These are phyloP conservation scores for Rosa chinensis DNA, from an alignment of 306 rosid genomes.

Conservation along the genomic window DNA sequence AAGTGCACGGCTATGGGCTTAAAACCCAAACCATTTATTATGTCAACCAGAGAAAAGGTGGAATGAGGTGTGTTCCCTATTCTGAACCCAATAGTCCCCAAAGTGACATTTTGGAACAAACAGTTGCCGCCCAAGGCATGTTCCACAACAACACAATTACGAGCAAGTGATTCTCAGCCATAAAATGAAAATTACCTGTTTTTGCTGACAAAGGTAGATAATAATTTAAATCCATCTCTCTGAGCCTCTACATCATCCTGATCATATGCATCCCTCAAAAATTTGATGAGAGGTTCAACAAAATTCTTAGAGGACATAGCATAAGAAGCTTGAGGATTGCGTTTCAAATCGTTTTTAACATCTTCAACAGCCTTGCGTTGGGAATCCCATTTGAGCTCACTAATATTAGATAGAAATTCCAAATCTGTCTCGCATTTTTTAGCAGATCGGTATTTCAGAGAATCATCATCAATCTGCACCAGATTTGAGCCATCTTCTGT, in stretches of 20 bases:
- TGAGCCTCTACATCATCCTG: slow-evolving; percentile 48
- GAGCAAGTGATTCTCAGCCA: background rate
- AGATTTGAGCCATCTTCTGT: slow-evolving; percentile 31
- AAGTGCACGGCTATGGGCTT: background rate
- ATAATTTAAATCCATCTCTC: slow-evolving; percentile 61
- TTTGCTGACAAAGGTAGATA: slow-evolving; percentile 53
- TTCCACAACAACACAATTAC: background rate
- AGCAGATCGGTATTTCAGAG: slow-evolving; percentile 31
- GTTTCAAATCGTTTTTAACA: slow-evolving; percentile 43
- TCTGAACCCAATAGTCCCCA: background rate
- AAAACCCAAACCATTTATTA: background rate
- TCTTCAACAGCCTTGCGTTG: slow-evolving; percentile 69
- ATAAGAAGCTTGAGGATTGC: slow-evolving; percentile 39
- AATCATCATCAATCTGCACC: slow-evolving; percentile 34
- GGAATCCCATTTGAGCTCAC: slow-evolving; percentile 69
- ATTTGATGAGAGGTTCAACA: slow-evolving; percentile 54
- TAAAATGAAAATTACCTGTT: slow-evolving; percentile 51
- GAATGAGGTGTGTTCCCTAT: background rate
- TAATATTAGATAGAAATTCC: slow-evolving; percentile 52
- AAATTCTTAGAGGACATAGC: slow-evolving; percentile 46
- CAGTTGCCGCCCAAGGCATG: background rate
- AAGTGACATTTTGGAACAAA: background rate
- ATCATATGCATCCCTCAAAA: slow-evolving; percentile 64
- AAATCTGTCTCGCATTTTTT: slow-evolving; percentile 36
- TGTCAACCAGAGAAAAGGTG: background rate